A percentile compares a stretch with the other conserved stretches of the same genome.
Evolutionary conservation across 2,329 filamentous ascomycete genomes (phyloP).

Genomic region (Colletotrichum camelliae): DNA sequence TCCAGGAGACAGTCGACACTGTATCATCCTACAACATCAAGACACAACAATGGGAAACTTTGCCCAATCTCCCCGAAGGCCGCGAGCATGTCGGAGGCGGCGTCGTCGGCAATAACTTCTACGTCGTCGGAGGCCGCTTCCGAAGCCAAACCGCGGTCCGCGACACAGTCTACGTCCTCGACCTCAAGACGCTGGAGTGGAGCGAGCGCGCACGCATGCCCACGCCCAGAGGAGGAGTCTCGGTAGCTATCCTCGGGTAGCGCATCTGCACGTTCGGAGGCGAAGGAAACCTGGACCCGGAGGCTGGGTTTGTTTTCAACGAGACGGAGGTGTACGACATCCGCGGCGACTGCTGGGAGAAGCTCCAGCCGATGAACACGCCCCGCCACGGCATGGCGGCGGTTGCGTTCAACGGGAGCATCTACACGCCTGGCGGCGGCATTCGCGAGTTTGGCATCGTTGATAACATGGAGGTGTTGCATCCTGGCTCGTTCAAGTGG

Average conservation of each 20-base stretch:
- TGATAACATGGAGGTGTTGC: not conserved
- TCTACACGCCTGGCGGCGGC: not conserved
- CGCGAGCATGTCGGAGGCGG: not conserved
- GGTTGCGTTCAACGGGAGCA: not conserved
- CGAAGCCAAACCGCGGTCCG: not conserved
- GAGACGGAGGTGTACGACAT: not conserved
- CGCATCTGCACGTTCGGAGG: not conserved
- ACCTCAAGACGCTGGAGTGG: not conserved
- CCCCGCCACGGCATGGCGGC: not conserved
- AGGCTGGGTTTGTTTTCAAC: not conserved
- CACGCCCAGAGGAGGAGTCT: not conserved
- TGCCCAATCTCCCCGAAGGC: not conserved
- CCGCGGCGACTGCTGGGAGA: not conserved
- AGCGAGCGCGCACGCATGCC: not conserved
- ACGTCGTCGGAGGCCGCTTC: not conserved
- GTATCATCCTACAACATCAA: not conserved
- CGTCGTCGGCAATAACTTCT: not conserved
- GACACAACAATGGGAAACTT: not conserved
- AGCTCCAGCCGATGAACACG: not conserved
- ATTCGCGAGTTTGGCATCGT: not conserved
- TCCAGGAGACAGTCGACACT: not conserved
- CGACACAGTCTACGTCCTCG: not conserved
- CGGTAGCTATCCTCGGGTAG: not conserved
- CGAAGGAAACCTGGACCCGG: not conserved
- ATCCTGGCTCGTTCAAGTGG: not conserved